Percentiles rank a stretch among this genome's conserved stretches.
Evolutionary conservation across 257 asterid genomes (phyloP).

Genomic region (Asclepias syriaca): DNA sequence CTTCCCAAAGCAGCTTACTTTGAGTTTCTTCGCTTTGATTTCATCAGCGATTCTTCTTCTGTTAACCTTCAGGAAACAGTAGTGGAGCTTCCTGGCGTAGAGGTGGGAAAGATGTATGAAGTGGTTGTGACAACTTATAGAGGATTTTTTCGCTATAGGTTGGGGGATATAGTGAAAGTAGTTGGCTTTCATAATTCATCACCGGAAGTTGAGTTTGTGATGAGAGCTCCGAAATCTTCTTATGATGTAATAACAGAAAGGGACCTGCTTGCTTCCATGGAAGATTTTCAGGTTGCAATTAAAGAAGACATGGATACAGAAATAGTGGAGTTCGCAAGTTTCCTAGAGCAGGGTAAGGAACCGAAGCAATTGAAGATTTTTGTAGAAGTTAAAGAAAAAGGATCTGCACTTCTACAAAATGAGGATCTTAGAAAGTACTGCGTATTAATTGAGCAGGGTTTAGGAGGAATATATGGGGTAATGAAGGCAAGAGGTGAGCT

Average conservation of each 20-base stretch:
- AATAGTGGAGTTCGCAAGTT: constrained; percentile 15
- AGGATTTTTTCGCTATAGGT: constrained; percentile 17
- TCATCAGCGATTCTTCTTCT: background rate
- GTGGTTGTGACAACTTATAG: constrained; percentile 20
- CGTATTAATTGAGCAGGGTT: constrained; percentile 19
- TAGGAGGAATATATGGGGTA: constrained; percentile 29
- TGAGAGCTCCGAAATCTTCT: constrained; percentile 22
- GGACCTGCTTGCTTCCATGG: constrained; percentile 19
- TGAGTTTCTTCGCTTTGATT: constrained; percentile 22
- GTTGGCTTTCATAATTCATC: constrained; percentile 18
- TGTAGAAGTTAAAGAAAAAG: constrained; percentile 4
- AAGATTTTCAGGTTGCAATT: background rate
- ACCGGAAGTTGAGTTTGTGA: constrained; percentile 19
- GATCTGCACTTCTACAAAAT: constrained; percentile 2
- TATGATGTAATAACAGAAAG: constrained; percentile 18
- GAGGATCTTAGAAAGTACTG: constrained; percentile 25
- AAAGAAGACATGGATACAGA: constrained; percentile 10
- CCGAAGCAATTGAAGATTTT: constrained; percentile 14
- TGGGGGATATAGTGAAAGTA: constrained; percentile 20
- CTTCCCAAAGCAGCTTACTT: constrained; percentile 20
- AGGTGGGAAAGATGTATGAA: constrained; percentile 20
- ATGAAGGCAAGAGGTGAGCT: constrained; percentile 31
- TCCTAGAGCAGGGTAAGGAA: background rate
- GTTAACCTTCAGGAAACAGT: background rate
- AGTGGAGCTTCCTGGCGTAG: constrained; percentile 11